Conservation (phyloP, 2,329 filamentous ascomycete genomes). For the Emergomyces pasteurianus region DNA sequence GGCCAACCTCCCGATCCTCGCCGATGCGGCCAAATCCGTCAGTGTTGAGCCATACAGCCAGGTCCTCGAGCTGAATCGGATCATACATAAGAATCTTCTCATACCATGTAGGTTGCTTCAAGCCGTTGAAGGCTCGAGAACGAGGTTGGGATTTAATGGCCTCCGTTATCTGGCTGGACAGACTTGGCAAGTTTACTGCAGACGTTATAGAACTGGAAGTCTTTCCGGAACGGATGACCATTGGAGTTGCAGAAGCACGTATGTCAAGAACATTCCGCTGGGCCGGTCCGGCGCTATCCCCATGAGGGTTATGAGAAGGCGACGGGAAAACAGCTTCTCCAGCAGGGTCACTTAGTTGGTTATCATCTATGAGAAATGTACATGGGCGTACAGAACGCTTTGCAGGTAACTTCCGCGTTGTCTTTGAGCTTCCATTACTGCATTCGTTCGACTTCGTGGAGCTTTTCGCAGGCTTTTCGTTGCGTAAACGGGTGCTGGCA, state of each 20-base stretch:
- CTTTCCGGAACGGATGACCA: constrained; percentile 11
- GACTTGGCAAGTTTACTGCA: constrained; percentile 18
- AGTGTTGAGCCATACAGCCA: constrained; percentile 70
- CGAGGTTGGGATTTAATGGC: constrained; percentile 35
- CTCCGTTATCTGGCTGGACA: constrained; percentile 39
- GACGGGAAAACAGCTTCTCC: not conserved
- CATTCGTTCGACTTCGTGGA: not conserved
- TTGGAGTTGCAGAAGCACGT: constrained; percentile 3
- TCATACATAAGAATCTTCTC: constrained; percentile 94
- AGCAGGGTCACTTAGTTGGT: not conserved
- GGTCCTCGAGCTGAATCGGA: constrained; percentile 75
- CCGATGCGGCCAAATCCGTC: constrained; percentile 52
- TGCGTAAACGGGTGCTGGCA: not conserved
- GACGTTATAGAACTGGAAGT: not conserved
- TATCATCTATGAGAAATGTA: not conserved
- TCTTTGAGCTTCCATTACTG: not conserved
- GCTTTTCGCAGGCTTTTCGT: not conserved
- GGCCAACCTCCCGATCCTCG: constrained; percentile 52
- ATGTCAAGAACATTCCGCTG: not conserved
- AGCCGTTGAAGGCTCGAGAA: constrained; percentile 23
- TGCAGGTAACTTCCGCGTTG: not conserved
- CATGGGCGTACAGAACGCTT: not conserved
- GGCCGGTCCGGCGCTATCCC: not conserved
- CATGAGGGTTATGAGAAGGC: not conserved
- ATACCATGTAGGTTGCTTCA: constrained; percentile 54